Percentiles rank a stretch among this genome's conserved stretches.
These are phyloP conservation scores for Boletus tomentosulus DNA, from an alignment of 768 basidiomycete genomes.

Conservation along the genomic window DNA sequence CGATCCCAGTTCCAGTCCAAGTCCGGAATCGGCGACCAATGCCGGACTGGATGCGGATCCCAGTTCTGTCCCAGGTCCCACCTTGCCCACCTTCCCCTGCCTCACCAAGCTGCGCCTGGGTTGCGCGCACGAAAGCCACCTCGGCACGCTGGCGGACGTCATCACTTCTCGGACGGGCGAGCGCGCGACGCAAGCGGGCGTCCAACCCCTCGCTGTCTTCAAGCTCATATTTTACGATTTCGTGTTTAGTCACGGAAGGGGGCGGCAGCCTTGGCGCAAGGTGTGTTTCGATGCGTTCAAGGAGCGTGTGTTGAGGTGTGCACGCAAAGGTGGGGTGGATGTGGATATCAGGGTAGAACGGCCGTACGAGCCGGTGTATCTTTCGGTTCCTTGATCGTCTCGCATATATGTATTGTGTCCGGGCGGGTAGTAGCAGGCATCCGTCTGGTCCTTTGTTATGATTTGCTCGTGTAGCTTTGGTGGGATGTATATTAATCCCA, in stretches of 20 bases:
- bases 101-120: constrained; percentile 19
- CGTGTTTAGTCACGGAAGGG: constrained; percentile 8
- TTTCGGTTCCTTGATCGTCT: constrained; percentile 10
- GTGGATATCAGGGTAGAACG: constrained; percentile 24
- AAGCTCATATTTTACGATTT: constrained; percentile 26
- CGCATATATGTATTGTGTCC: too few species aligned
- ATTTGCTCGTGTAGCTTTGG: too few species aligned
- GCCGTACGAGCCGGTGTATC: constrained; percentile 25
- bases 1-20: neutral
- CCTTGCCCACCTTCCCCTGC: constrained; percentile 6
- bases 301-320: constrained; percentile 19
- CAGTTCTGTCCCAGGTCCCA: neutral
- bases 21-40: neutral
- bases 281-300: constrained; percentile 18
- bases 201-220: constrained; percentile 12
- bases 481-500: neutral
- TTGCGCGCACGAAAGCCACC: constrained; percentile 20
- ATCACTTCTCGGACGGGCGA: constrained; percentile 17
- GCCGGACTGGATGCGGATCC: neutral
- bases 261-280: constrained; percentile 11
- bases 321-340: constrained; percentile 19
- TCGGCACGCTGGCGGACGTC: constrained; percentile 13
- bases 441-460: neutral
- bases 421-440: neutral
- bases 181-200: constrained; percentile 6